A percentile compares a stretch with the other conserved stretches of the same genome.
Evolutionary conservation across 2,329 filamentous ascomycete genomes (phyloP).

Genomic region (Fusarium albidum): DNA sequence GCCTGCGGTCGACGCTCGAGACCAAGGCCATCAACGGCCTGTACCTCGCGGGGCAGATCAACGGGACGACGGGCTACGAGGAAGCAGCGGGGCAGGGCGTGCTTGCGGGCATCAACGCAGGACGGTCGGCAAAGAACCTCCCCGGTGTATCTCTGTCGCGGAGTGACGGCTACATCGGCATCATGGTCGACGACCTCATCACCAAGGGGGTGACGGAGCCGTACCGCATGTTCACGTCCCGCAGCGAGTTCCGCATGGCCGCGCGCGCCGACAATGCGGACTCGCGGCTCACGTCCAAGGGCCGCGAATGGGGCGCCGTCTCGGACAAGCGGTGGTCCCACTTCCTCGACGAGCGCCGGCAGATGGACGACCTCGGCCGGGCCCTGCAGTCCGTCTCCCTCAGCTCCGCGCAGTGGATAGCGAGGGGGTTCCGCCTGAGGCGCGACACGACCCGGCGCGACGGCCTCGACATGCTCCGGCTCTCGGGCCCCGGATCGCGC

Average conservation of each 20-base stretch:
- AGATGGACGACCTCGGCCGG: slow-evolving; percentile 72
- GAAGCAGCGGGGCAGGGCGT: slow-evolving; percentile 95
- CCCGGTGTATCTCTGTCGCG: slow-evolving; percentile 74
- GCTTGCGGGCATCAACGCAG: slow-evolving; percentile 92
- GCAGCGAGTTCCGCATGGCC: slow-evolving; percentile 94
- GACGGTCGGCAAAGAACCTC: slow-evolving; percentile 75
- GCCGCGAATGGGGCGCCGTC: slow-evolving; percentile 79
- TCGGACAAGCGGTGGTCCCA: slow-evolving; percentile 78
- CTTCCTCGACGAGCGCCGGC: slow-evolving; percentile 70
- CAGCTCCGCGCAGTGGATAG: slow-evolving; percentile 71
- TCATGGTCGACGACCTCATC: slow-evolving; percentile 98
- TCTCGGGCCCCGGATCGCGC: slow-evolving; percentile 61
- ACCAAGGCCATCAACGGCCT: slow-evolving; percentile 91
- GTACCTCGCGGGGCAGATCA: slow-evolving; percentile 95
- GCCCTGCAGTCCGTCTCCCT: slow-evolving; percentile 67
- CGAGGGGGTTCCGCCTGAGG: slow-evolving; percentile 73
- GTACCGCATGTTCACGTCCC: slow-evolving; percentile 97
- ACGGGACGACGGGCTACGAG: slow-evolving; percentile 97
- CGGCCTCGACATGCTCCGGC: slow-evolving; percentile 81
- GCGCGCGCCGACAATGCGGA: slow-evolving; percentile 95
- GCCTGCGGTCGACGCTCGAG: slow-evolving; percentile 87
- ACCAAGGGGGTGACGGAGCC: slow-evolving; percentile 97
- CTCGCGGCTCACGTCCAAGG: slow-evolving; percentile 80
- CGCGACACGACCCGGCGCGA: slow-evolving; percentile 72
- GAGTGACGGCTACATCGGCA: slow-evolving; percentile 93